Base-by-base conservation (phyloP, 257 asterid genomes). In the Solanum clarkiae region DNA sequence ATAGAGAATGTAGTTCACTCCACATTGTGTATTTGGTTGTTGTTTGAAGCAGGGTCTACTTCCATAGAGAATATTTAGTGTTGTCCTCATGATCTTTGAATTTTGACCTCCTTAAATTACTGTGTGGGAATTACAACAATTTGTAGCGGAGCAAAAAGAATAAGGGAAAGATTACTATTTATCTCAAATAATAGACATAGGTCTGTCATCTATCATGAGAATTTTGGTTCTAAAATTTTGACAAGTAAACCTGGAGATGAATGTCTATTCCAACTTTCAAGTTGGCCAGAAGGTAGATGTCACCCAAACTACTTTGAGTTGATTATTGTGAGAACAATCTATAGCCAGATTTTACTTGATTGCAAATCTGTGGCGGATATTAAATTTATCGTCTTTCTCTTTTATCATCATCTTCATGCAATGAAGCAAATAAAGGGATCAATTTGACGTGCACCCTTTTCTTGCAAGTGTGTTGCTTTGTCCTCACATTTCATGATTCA, bases 41-140 rank as follows among this genome's bases (percentile, higher is more conserved):
- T 26, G 26, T 26, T 26, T 26, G 26, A n/a, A n/a, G n/a, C n/a
- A n/a, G n/a, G n/a, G n/a, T 13, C 6, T 3, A 26, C 26, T 26
- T 26, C 26, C 4, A 32, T 32, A 32, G 36, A 32, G 36, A 32
- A 32, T 4, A 32, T 32, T 3, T 26, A 53, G 11, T 3, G 6
- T 51, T 49, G 47, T 59, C 74, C 10, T 45, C 1, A 15, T 0
- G 26, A 9, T 62, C 10, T 44, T 85, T 45, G 29, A 13, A 24
- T 40, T 15, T 44, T 24, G 62, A 45, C 6, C 59, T 63, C 53
- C 51, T 45, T 17, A 24, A 45, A 47, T 69, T 22, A 57, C 42
- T 88, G 80, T 84, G 83, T 63, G 86, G 90, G 57, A 70, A 24
- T 80, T 86, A 65, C 82, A 84, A 22, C 26, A 63, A 1, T 53